These are phyloP conservation scores for Camellia oleifera DNA, from an alignment of 179 eudicot species.

Conservation along the genomic window DNA sequence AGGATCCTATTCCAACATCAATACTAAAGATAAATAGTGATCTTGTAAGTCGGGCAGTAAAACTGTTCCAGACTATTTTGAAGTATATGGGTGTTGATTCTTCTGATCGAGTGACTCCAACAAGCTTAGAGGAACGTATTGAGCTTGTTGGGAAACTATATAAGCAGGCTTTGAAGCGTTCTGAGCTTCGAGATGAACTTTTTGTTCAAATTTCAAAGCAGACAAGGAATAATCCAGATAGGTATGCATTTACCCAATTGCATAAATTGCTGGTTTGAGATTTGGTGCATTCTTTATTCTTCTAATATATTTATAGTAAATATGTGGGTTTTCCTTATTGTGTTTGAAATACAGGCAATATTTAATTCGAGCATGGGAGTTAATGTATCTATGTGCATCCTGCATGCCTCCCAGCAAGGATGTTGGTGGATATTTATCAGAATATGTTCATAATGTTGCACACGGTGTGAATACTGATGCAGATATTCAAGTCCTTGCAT, in stretches of 20 bases:
- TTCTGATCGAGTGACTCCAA: conserved; percentile 59
- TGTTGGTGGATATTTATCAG: conserved; percentile 87
- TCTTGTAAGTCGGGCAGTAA: conserved; percentile 71
- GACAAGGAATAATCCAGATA: conserved; percentile 90
- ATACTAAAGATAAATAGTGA: conserved; percentile 80
- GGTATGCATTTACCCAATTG: conserved; percentile 34
- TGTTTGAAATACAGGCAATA: conserved; percentile 49
- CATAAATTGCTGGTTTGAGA: not conserved
- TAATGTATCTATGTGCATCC: conserved; percentile 94
- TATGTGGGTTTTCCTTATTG: conserved; percentile 9
- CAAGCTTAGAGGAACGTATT: conserved; percentile 84
- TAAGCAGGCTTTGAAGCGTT: conserved; percentile 88
- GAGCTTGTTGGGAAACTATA: conserved; percentile 83
- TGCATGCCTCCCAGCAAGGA: conserved; percentile 99
- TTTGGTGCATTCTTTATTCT: not conserved
- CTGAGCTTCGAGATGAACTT: conserved; percentile 96
- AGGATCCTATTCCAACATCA: conserved; percentile 99
- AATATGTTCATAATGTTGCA: conserved; percentile 88
- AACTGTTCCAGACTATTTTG: conserved; percentile 79
- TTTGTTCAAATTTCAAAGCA: conserved; percentile 96
- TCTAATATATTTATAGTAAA: not conserved
- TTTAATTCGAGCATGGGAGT: conserved; percentile 89
- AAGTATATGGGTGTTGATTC: conserved; percentile 95
- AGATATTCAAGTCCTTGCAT: conserved; percentile 78
- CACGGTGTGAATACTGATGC: conserved; percentile 57